Evolutionary conservation across 1,284 basidiomycete species (phyloP), one percentile per base, ranked within the genome.

Genomic region (Cutaneotrichosporon sp.): DNA sequence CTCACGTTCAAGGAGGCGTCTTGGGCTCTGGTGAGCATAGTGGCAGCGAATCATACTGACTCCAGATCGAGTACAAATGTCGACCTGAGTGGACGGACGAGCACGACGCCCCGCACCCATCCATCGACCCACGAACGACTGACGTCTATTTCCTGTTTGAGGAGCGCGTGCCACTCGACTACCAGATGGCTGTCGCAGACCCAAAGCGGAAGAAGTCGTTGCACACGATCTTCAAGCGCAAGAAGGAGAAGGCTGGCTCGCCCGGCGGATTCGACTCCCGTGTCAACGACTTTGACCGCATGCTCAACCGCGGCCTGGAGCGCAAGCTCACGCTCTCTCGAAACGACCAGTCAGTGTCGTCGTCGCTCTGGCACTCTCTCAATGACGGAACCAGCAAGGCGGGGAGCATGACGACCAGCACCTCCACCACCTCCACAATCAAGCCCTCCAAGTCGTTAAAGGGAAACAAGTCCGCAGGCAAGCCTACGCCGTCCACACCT

Each of bases 161-260:
- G 79, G 92, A 94, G 73, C 90, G 90, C 64, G 90, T 95, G 5
- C 92, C 91, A 5, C 80, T 87, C 56, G 90, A 93, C 72, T 94
- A 94, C 72, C 86, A 91, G 38, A 86, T 89, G 63, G 88, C 90
- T 64, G 84, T 95, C 0, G 85, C 86, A 10, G 75, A 82, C 58
- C 83, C 82, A 4, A 77, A 79, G 64, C 72, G 76, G 61, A 80
- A 80, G 65, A 77, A 76, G 63, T 69, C 74, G 10, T 69, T 73
- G 13, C 74, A 79, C 30, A 59, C 78, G 74, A 55, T 82, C 62
- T 72, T 82, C 81, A 52, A 77, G 79, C 70, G 69, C 26, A 67
- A 68, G 62, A 71, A 70, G 56, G 68, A 66, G 63, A 85, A 84
- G 70, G 14, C 30, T 7, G 51, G 22, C 11, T 51, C 51, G 7